A percentile compares a stretch with the other conserved stretches of the same genome.
Evolutionary conservation across 805 yeast species (phyloP).

Genomic region (Blastobotrys robertii): DNA sequence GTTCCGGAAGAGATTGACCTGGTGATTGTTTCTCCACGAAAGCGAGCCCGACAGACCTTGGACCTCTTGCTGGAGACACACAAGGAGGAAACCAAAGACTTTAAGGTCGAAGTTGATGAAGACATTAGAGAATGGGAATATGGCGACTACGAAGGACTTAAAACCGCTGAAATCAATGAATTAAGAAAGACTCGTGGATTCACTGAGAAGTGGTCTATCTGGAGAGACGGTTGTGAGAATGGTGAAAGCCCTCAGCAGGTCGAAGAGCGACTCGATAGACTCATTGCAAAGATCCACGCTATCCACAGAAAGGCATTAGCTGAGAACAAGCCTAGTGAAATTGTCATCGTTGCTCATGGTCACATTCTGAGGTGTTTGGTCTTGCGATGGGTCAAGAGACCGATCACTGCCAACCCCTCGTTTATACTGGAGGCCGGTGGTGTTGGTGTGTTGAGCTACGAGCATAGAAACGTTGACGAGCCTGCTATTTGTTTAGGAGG

Average conservation of each 20-base stretch:
- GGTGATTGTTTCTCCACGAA: slow-evolving; percentile 73
- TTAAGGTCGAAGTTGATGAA: slow-evolving; percentile 30
- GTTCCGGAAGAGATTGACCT: slow-evolving; percentile 53
- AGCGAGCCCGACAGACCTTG: slow-evolving; percentile 67
- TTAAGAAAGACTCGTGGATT: slow-evolving; percentile 53
- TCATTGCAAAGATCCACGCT: slow-evolving; percentile 53
- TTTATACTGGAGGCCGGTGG: slow-evolving; percentile 92
- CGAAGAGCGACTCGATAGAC: slow-evolving; percentile 58
- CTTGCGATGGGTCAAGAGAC: slow-evolving; percentile 69
- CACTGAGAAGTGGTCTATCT: slow-evolving; percentile 60
- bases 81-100: slow-evolving; percentile 19
- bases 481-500: slow-evolving; percentile 84
- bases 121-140: slow-evolving; percentile 92
- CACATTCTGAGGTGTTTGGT: slow-evolving; percentile 86
- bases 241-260: slow-evolving; percentile 70
- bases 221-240: slow-evolving; percentile 88
- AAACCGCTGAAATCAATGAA: slow-evolving; percentile 55
- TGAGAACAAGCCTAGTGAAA: slow-evolving; percentile 48
- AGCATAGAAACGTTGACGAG: slow-evolving; percentile 73
- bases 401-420: slow-evolving; percentile 58
- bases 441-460: slow-evolving; percentile 83
- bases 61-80: slow-evolving; percentile 45
- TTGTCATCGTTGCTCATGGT: slow-evolving; percentile 85
- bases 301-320: slow-evolving; percentile 29
- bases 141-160: slow-evolving; percentile 87